Evolutionary conservation across 805 yeast genomes (phyloP).

Genomic region (Ogataea neopini): DNA sequence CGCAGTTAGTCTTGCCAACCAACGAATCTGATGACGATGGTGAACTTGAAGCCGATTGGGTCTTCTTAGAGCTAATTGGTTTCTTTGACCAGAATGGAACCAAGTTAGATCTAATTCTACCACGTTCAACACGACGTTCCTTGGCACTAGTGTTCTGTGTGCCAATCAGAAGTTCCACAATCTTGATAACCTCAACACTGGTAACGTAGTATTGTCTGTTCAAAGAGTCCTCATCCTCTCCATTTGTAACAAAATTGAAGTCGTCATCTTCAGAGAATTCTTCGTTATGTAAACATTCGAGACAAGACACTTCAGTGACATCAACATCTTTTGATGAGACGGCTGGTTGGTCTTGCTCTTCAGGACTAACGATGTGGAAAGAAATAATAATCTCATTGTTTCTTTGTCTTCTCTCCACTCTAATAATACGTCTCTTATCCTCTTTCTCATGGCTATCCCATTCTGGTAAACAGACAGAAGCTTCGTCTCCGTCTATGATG

Average conservation of each 20-base stretch:
- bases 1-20: constrained; percentile 30
- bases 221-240: constrained; percentile 27
- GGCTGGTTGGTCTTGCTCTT: constrained; percentile 45
- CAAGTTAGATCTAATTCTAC: constrained; percentile 64
- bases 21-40: constrained; percentile 10
- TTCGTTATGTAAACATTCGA: constrained; percentile 42
- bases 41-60: constrained; percentile 11
- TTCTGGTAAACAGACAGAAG: constrained; percentile 49
- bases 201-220: constrained; percentile 52
- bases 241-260: constrained; percentile 23
- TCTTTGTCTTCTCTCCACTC: constrained; percentile 56
- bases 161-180: constrained; percentile 62
- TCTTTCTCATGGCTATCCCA: constrained; percentile 49
- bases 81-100: constrained; percentile 68
- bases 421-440: constrained; percentile 57
- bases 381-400: constrained; percentile 47
- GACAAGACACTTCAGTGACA: constrained; percentile 60
- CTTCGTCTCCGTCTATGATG: constrained; percentile 45
- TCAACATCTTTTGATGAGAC: constrained; percentile 42
- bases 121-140: constrained; percentile 61
- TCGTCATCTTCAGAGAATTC: constrained; percentile 25
- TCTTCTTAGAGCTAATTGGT: constrained; percentile 51
- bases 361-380: constrained; percentile 54
- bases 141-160: constrained; percentile 45
- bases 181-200: constrained; percentile 65